Evolutionary conservation across 2,329 filamentous ascomycete genomes (phyloP).

Genomic region (Apiospora koreana): DNA sequence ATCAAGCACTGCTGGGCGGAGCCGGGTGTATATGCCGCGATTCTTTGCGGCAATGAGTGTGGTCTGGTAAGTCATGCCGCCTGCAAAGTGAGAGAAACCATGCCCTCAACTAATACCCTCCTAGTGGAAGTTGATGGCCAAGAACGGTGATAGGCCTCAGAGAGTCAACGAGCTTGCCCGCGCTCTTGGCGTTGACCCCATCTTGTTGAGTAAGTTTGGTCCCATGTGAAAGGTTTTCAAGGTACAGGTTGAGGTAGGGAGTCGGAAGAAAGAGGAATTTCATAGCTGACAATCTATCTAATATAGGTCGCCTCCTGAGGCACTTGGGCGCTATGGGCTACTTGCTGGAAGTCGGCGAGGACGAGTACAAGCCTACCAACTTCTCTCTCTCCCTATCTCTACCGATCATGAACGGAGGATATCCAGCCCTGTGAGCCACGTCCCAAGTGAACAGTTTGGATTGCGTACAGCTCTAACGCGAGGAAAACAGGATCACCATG

Average conservation of each 20-base stretch:
- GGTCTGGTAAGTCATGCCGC: background rate
- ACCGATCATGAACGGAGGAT: background rate
- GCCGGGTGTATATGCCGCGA: conserved; percentile 22
- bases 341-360: conserved; percentile 18
- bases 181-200: conserved; percentile 26
- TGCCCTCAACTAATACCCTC: background rate
- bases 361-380: conserved; percentile 18
- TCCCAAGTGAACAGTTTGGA: too few species aligned
- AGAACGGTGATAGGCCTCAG: conserved; percentile 32
- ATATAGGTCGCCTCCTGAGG: conserved; percentile 17
- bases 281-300: too few species aligned
- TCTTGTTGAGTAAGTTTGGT: conserved; percentile 26
- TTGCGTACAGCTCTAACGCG: background rate
- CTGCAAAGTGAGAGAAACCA: too few species aligned
- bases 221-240: too few species aligned
- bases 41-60: conserved; percentile 34
- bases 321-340: conserved; percentile 21
- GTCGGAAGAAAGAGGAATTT: background rate
- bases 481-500: background rate
- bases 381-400: conserved; percentile 16
- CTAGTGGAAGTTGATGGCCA: conserved; percentile 35
- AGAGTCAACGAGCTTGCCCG: conserved; percentile 33
- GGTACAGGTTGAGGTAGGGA: background rate
- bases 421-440: background rate
- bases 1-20: conserved; percentile 48